Evolutionary conservation across 805 yeast species (phyloP), one percentile per base, ranked within the genome.

Genomic region (Yarrowia osloensis): DNA sequence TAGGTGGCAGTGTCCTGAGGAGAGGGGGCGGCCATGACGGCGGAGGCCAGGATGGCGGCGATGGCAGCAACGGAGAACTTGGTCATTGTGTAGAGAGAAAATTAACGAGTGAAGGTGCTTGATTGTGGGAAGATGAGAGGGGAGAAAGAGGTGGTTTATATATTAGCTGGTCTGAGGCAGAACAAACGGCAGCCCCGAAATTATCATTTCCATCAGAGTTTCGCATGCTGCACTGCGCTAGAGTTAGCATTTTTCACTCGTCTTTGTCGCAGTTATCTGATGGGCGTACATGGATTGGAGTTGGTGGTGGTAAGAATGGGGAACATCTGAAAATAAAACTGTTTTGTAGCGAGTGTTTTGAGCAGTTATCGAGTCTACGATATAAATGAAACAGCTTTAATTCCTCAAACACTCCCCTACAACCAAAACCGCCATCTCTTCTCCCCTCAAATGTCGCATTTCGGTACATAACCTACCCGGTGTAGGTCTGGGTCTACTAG

Each of bases 41-140:
- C 97, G 33, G 89, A 72, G 2, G 79, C 76, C 65, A 89, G 78
- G 15, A 91, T 85, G 26, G 88, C 73, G 2, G 78, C 76, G 65
- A 89, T 78, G 17, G 91, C 85, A 22, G 88, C 85, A 24, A n/a
- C 33, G n/a, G 66, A 31, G 66, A 44, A 61, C 66, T 61, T 61
- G 54, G 54, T 21, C 54, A 61, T 61, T 61, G 54, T 44, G 66
- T n/a, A n/a, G n/a, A n/a, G n/a, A 8, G 19, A 26, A 9, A 29
- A 28, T 59, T 44, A 46, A 61, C 40, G 66, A 61, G 66, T 61
- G 66, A n/a, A 61, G 54, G 22, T 17, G 54, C n/a, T 22, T 15
- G 11, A 17, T 3, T 31, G 29, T 19, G 21, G 39, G 19, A 11
- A 33, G 19, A 15, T n/a, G 11, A 15, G 15, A 49, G 28, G 26